Evolutionary conservation across 2,329 filamentous ascomycete species (phyloP).

Genomic region (Colletotrichum cereale): DNA sequence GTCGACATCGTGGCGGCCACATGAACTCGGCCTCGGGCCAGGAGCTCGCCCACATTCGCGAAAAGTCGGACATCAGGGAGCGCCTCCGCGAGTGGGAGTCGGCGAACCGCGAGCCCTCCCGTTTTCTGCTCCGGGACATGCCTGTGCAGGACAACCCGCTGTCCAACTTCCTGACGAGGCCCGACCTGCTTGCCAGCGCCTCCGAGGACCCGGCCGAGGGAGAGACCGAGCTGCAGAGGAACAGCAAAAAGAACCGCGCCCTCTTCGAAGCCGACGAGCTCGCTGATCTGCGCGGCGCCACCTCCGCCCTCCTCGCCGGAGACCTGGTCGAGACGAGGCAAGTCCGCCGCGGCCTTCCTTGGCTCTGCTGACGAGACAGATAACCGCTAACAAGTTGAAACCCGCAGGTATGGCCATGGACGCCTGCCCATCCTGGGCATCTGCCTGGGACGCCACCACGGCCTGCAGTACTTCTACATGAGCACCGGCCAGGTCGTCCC

Average conservation of each 20-base stretch:
- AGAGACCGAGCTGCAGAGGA: constrained; percentile 40
- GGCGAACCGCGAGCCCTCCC: constrained; percentile 48
- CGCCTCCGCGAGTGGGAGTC: constrained; percentile 57
- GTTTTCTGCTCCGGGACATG: constrained; percentile 47
- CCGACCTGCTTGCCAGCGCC: constrained; percentile 45
- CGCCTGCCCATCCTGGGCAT: constrained; percentile 63
- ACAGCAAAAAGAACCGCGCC: constrained; percentile 42
- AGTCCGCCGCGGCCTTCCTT: background rate
- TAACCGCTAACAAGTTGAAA: constrained; percentile 21
- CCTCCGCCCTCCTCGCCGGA: constrained; percentile 53
- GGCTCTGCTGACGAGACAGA: background rate
- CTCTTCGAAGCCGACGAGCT: constrained; percentile 54
- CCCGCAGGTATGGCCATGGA: constrained; percentile 51
- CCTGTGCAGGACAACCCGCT: constrained; percentile 44
- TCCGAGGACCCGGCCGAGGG: constrained; percentile 45
- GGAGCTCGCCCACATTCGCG: constrained; percentile 19
- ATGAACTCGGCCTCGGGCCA: background rate
- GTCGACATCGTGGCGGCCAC: constrained; percentile 23
- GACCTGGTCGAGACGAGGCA: constrained; percentile 65
- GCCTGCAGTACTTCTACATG: constrained; percentile 67
- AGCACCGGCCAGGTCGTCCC: constrained; percentile 64
- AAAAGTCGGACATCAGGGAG: constrained; percentile 52
- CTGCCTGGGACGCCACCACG: constrained; percentile 64
- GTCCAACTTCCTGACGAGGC: constrained; percentile 53
- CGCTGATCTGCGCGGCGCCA: constrained; percentile 50